Evolutionary conservation across 106 monocot species (phyloP).

Genomic region (Acorus gramineus): DNA sequence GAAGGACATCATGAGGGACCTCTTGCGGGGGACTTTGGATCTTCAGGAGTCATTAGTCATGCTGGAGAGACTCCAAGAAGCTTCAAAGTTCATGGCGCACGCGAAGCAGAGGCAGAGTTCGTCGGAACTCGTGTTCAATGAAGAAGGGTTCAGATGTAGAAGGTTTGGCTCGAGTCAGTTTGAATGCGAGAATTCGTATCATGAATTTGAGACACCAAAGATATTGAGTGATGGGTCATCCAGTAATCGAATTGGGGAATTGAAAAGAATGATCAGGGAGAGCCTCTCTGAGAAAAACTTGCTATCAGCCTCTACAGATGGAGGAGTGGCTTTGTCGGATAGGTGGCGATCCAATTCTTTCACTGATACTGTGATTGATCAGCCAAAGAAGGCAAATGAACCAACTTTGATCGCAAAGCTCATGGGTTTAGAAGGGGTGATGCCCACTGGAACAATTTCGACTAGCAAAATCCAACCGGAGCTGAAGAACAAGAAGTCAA

Average conservation of each 20-base stretch:
- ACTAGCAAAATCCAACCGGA: slow-evolving; percentile 4
- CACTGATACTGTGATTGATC: background rate
- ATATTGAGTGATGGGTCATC: slow-evolving; percentile 16
- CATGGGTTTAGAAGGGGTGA: slow-evolving; percentile 51
- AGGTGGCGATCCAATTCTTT: background rate
- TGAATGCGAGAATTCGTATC: background rate
- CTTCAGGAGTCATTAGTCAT: slow-evolving; percentile 60
- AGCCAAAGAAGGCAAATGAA: slow-evolving; percentile 20
- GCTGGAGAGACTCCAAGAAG: slow-evolving; percentile 37
- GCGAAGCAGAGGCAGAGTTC: slow-evolving; percentile 3
- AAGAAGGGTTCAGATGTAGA: background rate
- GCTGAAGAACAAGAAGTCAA: slow-evolving; percentile 4
- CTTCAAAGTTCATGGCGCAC: slow-evolving; percentile 11
- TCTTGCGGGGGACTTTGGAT: slow-evolving; percentile 45
- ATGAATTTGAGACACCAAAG: slow-evolving; percentile 6
- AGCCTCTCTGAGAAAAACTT: slow-evolving; percentile 21
- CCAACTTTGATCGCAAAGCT: slow-evolving; percentile 55
- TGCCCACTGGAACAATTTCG: slow-evolving; percentile 8
- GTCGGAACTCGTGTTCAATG: background rate
- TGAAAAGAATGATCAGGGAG: slow-evolving; percentile 43
- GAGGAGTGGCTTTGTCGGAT: slow-evolving; percentile 20
- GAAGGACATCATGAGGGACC: slow-evolving; percentile 19
- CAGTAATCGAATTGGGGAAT: slow-evolving; percentile 17
- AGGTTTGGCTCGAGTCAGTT: slow-evolving; percentile 5
- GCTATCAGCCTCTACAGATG: slow-evolving; percentile 10